phyloP scores from a whole-genome alignment of 441 rosid genomes.

The Gossypium trilobum region DNA sequence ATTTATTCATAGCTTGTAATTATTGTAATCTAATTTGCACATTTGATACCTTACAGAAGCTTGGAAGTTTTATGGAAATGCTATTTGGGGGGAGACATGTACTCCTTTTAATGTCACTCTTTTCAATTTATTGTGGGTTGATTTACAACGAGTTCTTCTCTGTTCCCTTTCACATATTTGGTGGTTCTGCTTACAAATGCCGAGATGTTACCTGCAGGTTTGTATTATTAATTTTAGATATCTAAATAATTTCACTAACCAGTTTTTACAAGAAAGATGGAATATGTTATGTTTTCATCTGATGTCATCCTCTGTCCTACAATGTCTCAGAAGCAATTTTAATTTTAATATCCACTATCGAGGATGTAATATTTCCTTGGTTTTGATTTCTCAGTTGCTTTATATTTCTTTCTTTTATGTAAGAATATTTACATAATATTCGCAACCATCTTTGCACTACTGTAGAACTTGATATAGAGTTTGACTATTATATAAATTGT shows the following conservation, averaged over 20 bases:
- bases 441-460: neutral
- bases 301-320: conserved; percentile 7
- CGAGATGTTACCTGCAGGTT: conserved; percentile 76
- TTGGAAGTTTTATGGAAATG: conserved; percentile 98
- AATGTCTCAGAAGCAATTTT: neutral
- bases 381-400: neutral
- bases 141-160: conserved; percentile 97
- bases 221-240: conserved; percentile 13
- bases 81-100: conserved; percentile 91
- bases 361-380: conserved; percentile 1
- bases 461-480: neutral
- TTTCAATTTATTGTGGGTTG: conserved; percentile 92
- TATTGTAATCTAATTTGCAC: neutral
- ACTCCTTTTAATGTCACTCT: conserved; percentile 77
- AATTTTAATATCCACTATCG: neutral
- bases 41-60: conserved; percentile 51
- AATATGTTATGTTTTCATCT: neutral
- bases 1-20: neutral
- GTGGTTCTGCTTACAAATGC: conserved; percentile 85
- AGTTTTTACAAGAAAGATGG: conserved; percentile 1
- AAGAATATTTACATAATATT: neutral
- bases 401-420: neutral
- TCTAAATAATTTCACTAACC: neutral
- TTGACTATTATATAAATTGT: neutral
- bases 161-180: conserved; percentile 86